A percentile compares a stretch with the other conserved stretches of the same genome.
Evolutionary conservation across 805 yeast genomes (phyloP).

Genomic region (Suhomyces sp.): DNA sequence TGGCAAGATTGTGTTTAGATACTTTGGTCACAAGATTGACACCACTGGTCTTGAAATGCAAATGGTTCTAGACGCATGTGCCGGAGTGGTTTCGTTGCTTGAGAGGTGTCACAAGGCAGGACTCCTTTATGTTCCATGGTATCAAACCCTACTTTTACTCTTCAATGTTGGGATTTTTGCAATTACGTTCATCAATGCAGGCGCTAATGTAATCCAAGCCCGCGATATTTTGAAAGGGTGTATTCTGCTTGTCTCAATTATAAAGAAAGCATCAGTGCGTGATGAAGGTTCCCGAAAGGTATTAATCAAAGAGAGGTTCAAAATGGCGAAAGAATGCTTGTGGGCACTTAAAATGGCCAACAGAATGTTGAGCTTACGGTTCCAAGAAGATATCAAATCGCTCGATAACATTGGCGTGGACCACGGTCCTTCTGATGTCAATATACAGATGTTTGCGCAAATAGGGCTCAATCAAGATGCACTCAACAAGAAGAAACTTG

Average conservation of each 20-base stretch:
- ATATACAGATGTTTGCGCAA: constrained; percentile 45
- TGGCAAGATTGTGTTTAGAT: constrained; percentile 31
- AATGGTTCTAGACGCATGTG: constrained; percentile 28
- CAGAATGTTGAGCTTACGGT: constrained; percentile 46
- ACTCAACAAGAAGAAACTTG: constrained; percentile 1
- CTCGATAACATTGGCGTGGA: constrained; percentile 46
- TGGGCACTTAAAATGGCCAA: constrained; percentile 60
- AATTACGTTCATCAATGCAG: constrained; percentile 43
- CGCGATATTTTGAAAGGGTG: constrained; percentile 22
- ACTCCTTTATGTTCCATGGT: constrained; percentile 49
- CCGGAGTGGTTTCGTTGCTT: constrained; percentile 28
- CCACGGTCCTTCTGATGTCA: constrained; percentile 52
- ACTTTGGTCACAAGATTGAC: constrained; percentile 30
- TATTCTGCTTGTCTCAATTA: constrained; percentile 18
- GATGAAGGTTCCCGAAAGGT: constrained; percentile 26
- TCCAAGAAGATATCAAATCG: constrained; percentile 37
- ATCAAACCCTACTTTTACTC: constrained; percentile 42
- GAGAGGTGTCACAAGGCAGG: constrained; percentile 26
- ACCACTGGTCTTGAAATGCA: constrained; percentile 30
- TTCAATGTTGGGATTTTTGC: constrained; percentile 44
- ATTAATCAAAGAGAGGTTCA: constrained; percentile 32
- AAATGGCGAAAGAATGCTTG: constrained; percentile 58
- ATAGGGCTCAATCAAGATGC: constrained; percentile 31
- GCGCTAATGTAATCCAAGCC: constrained; percentile 26
- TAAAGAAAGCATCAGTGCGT: constrained; percentile 30